phyloP scores from a whole-genome alignment of 2,329 filamentous ascomycete genomes.

The Hypoxylon sp. region DNA sequence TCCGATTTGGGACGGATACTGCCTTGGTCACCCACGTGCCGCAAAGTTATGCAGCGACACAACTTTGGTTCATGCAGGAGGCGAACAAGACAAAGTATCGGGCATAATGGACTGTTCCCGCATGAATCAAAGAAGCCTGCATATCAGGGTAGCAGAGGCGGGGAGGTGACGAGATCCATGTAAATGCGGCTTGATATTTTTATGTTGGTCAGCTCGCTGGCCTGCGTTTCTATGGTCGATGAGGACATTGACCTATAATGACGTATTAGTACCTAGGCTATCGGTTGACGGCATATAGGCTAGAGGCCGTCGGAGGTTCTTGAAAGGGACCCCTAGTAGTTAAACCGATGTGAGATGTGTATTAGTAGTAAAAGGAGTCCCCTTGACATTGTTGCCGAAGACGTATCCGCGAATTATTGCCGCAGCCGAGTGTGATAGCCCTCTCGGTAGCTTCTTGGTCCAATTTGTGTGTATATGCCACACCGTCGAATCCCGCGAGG shows the following conservation, averaged over 20 bases:
- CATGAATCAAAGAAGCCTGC: constrained; percentile 29
- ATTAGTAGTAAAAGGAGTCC: not conserved
- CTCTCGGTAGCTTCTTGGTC: constrained; percentile 1
- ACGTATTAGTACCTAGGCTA: not conserved
- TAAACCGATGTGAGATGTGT: not conserved
- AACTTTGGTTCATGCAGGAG: constrained; percentile 34
- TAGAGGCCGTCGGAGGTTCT: not conserved
- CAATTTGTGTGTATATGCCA: constrained; percentile 1
- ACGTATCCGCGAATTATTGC: constrained; percentile 12
- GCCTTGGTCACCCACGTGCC: constrained; percentile 35
- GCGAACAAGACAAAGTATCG: constrained; percentile 17
- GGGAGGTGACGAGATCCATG: constrained; percentile 18
- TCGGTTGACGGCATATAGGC: constrained; percentile 3
- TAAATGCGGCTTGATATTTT: constrained; percentile 15
- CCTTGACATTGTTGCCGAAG: constrained; percentile 5
- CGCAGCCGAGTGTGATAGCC: constrained; percentile 1
- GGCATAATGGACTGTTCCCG: constrained; percentile 19
- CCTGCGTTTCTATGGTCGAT: not conserved
- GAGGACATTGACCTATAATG: not conserved
- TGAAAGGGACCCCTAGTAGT: not conserved
- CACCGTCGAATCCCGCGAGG: constrained; percentile 3
- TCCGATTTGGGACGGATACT: constrained; percentile 24
- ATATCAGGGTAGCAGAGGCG: constrained; percentile 15
- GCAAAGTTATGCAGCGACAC: constrained; percentile 24
- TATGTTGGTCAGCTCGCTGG: constrained; percentile 6